Percentiles rank a stretch among this genome's conserved stretches.
Conservation (phyloP, 2,329 filamentous ascomycete species). For the Claviceps citrina region DNA sequence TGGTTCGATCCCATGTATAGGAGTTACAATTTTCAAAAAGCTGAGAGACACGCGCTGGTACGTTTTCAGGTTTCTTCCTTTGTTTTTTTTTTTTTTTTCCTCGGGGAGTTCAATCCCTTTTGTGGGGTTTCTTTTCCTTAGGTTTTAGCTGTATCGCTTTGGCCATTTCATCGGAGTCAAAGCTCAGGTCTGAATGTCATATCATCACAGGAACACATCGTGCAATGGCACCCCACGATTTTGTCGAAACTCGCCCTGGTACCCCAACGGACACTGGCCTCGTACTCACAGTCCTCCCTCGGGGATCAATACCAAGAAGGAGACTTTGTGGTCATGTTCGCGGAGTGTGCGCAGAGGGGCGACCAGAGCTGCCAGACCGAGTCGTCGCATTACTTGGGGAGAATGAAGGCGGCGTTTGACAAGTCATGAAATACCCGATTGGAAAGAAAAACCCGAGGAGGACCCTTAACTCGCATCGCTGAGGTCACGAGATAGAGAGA, state of each 20-base stretch:
- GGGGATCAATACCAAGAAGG: conserved; percentile 63
- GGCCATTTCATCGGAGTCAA: not conserved
- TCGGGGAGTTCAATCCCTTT: no score
- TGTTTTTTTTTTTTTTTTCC: not conserved
- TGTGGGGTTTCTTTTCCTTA: no score
- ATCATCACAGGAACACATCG: conserved; percentile 55
- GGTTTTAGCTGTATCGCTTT: no score
- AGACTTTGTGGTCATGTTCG: conserved; percentile 69
- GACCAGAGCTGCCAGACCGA: conserved; percentile 55
- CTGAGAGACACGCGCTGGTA: conserved; percentile 80
- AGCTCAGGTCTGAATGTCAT: not conserved
- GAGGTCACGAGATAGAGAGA: not conserved
- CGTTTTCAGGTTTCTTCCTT: no score
- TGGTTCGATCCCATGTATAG: conserved; percentile 95
- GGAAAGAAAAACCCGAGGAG: no score
- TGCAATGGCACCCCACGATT: conserved; percentile 94
- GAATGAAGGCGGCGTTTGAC: conserved; percentile 29
- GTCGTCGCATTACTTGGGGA: conserved; percentile 37
- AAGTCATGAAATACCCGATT: not conserved
- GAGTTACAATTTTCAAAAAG: conserved; percentile 91
- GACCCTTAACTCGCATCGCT: no score
- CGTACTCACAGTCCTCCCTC: conserved; percentile 45
- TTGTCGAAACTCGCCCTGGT: conserved; percentile 78
- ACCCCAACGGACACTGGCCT: conserved; percentile 72
- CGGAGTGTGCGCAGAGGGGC: conserved; percentile 47